phyloP scores from a whole-genome alignment of 305 asterid genomes.

The Fraxinus sp. region DNA sequence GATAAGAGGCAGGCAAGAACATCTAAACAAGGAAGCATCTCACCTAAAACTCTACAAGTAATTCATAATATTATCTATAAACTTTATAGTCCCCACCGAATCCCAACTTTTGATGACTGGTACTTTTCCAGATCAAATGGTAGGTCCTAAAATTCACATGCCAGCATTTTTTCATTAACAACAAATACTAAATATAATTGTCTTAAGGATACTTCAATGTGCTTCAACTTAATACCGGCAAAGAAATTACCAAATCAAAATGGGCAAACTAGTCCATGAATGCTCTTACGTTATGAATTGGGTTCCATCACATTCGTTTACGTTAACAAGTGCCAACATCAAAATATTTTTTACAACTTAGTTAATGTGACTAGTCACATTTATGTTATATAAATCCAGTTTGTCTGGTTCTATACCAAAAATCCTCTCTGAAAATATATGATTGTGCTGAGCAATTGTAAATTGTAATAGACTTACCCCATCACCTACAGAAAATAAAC shows the following conservation, averaged over 20 bases:
- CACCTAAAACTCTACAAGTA: not conserved
- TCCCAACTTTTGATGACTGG: not conserved
- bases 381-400: not conserved
- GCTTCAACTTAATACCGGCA: not conserved
- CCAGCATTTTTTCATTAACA: not conserved
- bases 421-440: not conserved
- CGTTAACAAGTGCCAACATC: not conserved
- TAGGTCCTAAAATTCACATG: not conserved
- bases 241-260: not conserved
- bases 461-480: conserved; percentile 65
- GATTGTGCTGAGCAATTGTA: not conserved
- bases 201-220: not conserved
- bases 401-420: conserved; percentile 3
- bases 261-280: not conserved
- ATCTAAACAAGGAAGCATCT: not conserved
- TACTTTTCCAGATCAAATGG: not conserved
- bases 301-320: not conserved
- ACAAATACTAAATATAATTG: not conserved
- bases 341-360: not conserved
- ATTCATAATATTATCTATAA: not conserved
- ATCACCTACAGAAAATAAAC: conserved; percentile 89
- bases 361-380: not conserved
- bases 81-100: not conserved
- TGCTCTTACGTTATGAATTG: not conserved
- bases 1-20: no score